Evolutionary conservation across 257 asterid genomes (phyloP), one percentile per base, ranked within the genome.

Genomic region (Solanum pimpinellifolium): DNA sequence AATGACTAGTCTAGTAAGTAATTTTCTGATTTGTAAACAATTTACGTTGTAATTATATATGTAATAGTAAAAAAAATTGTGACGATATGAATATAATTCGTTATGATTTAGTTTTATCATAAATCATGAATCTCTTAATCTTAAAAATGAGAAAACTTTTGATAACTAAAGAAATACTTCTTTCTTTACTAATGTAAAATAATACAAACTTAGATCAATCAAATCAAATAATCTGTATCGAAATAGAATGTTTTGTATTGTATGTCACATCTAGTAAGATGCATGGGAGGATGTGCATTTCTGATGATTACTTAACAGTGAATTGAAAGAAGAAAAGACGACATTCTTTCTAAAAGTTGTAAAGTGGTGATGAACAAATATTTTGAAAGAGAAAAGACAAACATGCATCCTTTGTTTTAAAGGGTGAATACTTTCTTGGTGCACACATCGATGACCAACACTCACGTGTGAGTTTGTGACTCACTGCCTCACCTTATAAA

Each of bases 251-350:
- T 52, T 52, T 3, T 23, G n/a, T 10, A 72, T 89, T 86, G 92
- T 41, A 41, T 91, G 33, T 90, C 89, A 90, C 21, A 15, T 20
- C 59, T 15, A 49, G 89, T 78, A 86, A 74, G 84, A n/a, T 65
- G 72, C 39, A 82, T 89, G 90, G 93, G 88, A 86, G 41, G 47
- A 70, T 42, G 91, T 90, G 94, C 87, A 66, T 88, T 88, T 77
- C 8, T 70, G 80, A 87, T 78, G 47, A 47, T 88, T 18, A 23
- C 10, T 18, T 39, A 52, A 78, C n/a, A 14, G 84, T 46, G 9
- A 27, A 78, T 78, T 47, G 84, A 35, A 75, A 39, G 31, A 66
- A 62, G 85, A 60, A 52, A 69, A 49, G 88, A 13, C 8, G 72
- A 86, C 85, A 84, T 86, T 74, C 91, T 65, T 86, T 84, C 88